Base-by-base conservation (phyloP, 192 early-diverging fungal genomes). In the Coemansia sp. region DNA sequence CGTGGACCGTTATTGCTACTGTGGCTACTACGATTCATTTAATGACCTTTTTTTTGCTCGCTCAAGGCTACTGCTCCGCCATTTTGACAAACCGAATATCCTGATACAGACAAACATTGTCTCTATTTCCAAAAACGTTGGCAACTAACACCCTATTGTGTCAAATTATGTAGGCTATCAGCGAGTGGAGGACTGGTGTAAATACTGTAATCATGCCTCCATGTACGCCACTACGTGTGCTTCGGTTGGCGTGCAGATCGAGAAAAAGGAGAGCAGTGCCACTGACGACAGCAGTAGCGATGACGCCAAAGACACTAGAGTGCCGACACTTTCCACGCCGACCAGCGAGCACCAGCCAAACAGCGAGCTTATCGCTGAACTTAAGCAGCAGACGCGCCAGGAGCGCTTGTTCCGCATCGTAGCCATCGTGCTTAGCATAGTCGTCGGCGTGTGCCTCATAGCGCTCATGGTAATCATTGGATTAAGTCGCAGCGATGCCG, bases 171-270 rank as follows among this genome's bases (percentile, higher is more conserved):
- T 83, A 76, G 71, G 76, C 10, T 78, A 70, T 20, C 75, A 83
- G 64, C 69, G 76, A 9, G 81, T 78, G n/a, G 81, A 82, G 27
- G 80, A 82, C 44, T 82, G 80, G 80, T 82, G 80, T 66, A 76
- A 67, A 34, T 77, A 82, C 69, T 82, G 80, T 67, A 66, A 67
- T 20, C 65, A 71, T 41, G 74, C 80, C 11, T 10, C 61, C 49
- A 64, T 69, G 29, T 77, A 82, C 58, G 61, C 45, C 18, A 71
- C 76, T 20, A 73, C 69, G 2, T 82, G 80, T 24, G 65, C 64
- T 7, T 68, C 75, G 11, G 74, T 77, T 24, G 80, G 80, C 11
- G 71, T 82, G 6, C 29, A 22, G 4, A 45, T 77, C 16, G 52
- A 52, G 34, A 59, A 61, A 35, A 40, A n/a, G 12, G 38, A 37